Percentiles rank a stretch among this genome's conserved stretches.
Conservation (phyloP, 345 rosid species). For the Salix exigua region DNA sequence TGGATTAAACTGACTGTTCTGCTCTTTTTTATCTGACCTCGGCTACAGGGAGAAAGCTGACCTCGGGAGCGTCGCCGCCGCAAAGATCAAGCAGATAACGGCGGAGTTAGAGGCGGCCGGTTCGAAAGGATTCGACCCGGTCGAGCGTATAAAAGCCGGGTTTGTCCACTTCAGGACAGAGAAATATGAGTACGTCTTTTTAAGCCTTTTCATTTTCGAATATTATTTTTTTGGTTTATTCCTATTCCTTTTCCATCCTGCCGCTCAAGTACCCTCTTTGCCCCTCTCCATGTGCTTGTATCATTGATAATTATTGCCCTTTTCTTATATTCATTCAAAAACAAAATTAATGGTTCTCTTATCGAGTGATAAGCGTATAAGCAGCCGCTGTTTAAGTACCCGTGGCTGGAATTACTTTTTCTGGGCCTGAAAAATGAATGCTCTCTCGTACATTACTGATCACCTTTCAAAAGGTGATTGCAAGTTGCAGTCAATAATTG, state of each 20-base stretch:
- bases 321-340: background rate
- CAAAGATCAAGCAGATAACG: conserved; percentile 69
- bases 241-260: background rate
- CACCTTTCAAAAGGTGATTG: background rate
- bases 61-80: conserved; percentile 71
- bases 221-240: background rate
- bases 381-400: background rate
- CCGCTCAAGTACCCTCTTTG: background rate
- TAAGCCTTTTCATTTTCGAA: too few relatives aligned
- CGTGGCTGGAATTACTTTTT: background rate
- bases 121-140: conserved; percentile 45
- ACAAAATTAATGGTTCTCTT: background rate
- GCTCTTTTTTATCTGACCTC: background rate
- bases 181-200: conserved; percentile 64
- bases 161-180: conserved; percentile 68
- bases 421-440: background rate
- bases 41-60: conserved; percentile 55
- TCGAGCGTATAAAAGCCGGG: conserved; percentile 59
- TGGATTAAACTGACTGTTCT: conserved; percentile 5
- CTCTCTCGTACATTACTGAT: background rate
- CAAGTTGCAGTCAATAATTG: background rate
- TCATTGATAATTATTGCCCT: background rate
- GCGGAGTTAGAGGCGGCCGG: conserved; percentile 59
- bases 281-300: background rate
- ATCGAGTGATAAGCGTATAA: background rate